Conservation (phyloP, 2,329 filamentous ascomycete genomes). For the Orbilia brochopaga region DNA sequence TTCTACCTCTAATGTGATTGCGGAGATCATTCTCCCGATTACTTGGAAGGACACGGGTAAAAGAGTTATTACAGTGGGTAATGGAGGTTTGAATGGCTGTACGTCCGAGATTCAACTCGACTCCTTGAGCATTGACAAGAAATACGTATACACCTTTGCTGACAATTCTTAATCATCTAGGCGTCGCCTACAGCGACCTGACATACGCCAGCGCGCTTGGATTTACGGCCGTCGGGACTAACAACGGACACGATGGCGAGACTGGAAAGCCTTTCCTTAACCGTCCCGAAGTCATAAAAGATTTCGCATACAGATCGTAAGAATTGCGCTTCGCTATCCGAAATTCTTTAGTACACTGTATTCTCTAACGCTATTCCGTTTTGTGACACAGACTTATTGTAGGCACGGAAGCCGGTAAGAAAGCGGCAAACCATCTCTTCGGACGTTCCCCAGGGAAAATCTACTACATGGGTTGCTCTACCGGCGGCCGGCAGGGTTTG, state of each 20-base stretch:
- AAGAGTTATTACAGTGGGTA: slow-evolving; percentile 9
- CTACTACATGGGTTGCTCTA: slow-evolving; percentile 62
- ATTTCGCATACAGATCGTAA: slow-evolving; percentile 22
- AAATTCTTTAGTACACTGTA: not conserved
- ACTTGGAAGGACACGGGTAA: slow-evolving; percentile 10
- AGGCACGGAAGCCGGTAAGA: slow-evolving; percentile 3
- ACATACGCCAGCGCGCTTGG: slow-evolving; percentile 5
- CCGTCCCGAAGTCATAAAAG: slow-evolving; percentile 19
- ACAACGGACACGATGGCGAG: slow-evolving; percentile 26
- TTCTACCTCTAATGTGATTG: slow-evolving; percentile 13
- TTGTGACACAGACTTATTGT: not conserved
- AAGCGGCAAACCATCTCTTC: slow-evolving; percentile 15
- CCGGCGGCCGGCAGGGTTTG: slow-evolving; percentile 61
- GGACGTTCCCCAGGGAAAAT: slow-evolving; percentile 56
- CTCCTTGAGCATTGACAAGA: not conserved
- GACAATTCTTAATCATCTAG: not conserved
- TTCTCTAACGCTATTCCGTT: not conserved
- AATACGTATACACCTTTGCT: not conserved
- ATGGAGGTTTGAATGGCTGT: slow-evolving; percentile 17
- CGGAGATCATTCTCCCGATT: slow-evolving; percentile 18
- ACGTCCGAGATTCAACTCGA: not conserved
- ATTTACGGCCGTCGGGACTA: slow-evolving; percentile 19
- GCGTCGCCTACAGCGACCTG: slow-evolving; percentile 5
- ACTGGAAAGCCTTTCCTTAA: slow-evolving; percentile 20
- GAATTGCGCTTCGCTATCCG: not conserved